Evolutionary conservation across 2,329 filamentous ascomycete genomes (phyloP).

Genomic region (Mariannaea elegans): DNA sequence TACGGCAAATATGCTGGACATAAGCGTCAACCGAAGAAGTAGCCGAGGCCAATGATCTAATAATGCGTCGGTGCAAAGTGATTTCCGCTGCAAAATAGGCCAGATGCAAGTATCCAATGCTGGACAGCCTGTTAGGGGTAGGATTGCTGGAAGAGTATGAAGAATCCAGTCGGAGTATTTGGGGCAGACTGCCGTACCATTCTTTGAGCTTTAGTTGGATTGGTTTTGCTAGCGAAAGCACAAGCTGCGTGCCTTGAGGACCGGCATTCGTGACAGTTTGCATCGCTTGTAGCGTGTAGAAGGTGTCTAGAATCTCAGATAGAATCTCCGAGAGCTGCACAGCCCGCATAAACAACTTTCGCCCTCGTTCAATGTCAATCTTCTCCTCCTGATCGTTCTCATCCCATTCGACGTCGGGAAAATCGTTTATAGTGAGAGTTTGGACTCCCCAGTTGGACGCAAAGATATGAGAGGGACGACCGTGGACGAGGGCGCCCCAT

Average conservation of each 20-base stretch:
- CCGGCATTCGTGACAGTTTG: constrained; percentile 73
- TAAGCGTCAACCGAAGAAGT: constrained; percentile 72
- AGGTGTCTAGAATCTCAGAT: constrained; percentile 82
- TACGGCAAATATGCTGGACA: constrained; percentile 90
- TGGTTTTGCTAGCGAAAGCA: constrained; percentile 79
- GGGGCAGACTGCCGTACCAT: constrained; percentile 79
- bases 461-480: constrained; percentile 81
- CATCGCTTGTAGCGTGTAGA: constrained; percentile 83
- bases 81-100: constrained; percentile 96
- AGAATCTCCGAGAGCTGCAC: constrained; percentile 79
- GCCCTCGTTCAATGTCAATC: constrained; percentile 72
- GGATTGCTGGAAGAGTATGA: constrained; percentile 50
- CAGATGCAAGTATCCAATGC: constrained; percentile 83
- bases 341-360: constrained; percentile 78
- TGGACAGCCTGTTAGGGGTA: constrained; percentile 60
- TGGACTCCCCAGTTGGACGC: constrained; percentile 80
- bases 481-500: constrained; percentile 87
- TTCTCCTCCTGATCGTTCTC: constrained; percentile 69
- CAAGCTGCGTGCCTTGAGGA: constrained; percentile 74
- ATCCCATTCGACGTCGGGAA: constrained; percentile 75
- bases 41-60: constrained; percentile 73
- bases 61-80: constrained; percentile 88
- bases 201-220: constrained; percentile 85
- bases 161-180: constrained; percentile 72
- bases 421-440: constrained; percentile 71